A percentile compares a stretch with the other conserved stretches of the same genome.
phyloP scores from a whole-genome alignment of 305 asterid species.

The Striga hermonthica region DNA sequence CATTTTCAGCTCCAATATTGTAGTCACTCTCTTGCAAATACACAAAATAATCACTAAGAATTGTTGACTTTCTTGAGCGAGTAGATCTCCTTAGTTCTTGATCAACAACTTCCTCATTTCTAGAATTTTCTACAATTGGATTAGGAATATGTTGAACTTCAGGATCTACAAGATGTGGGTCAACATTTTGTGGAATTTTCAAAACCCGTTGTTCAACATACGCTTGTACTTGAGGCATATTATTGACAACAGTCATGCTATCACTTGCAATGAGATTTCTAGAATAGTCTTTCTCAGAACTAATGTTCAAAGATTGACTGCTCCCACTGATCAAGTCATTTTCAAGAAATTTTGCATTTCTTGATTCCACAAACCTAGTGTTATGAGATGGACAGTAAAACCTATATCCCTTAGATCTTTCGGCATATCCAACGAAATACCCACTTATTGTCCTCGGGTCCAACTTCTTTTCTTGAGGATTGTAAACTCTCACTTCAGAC shows the following conservation, averaged over 20 bases:
- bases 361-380: background rate
- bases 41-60: background rate
- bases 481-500: background rate
- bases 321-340: background rate
- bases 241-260: background rate
- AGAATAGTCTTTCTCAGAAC: background rate
- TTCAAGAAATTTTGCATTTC: background rate
- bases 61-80: background rate
- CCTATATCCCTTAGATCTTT: background rate
- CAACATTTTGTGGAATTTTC: background rate
- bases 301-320: background rate
- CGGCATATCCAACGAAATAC: background rate
- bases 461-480: background rate
- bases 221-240: background rate
- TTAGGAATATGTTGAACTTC: background rate
- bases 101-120: background rate
- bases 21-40: background rate
- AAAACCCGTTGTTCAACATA: background rate
- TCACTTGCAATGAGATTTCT: background rate
- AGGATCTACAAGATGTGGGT: background rate
- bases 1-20: background rate
- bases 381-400: background rate
- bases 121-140: background rate
- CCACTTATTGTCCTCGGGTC: background rate
- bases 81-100: background rate